These are phyloP conservation scores for Sporothrix dimorphospora DNA, from an alignment of 2,329 filamentous ascomycete species.

Conservation along the genomic window DNA sequence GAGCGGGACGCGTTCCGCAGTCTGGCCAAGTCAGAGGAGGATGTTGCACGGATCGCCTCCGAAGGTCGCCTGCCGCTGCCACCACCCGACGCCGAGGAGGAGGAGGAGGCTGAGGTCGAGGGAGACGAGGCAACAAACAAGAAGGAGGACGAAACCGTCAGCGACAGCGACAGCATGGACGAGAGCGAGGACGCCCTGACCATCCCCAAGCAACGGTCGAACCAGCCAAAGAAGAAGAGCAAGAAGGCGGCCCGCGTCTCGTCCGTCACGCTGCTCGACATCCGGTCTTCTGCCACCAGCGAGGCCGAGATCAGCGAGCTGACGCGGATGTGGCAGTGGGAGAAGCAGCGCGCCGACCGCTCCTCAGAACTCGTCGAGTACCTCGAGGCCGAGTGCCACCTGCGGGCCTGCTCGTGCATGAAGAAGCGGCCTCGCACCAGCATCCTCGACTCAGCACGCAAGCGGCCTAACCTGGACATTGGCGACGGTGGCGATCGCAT, in stretches of 20 bases:
- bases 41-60: constrained; percentile 69
- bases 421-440: constrained; percentile 45
- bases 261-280: constrained; percentile 51
- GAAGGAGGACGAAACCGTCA: neutral
- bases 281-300: constrained; percentile 58
- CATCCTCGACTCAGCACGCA: constrained; percentile 40
- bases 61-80: constrained; percentile 72
- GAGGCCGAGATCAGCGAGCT: constrained; percentile 64
- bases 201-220: constrained; percentile 59
- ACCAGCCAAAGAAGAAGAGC: constrained; percentile 43
- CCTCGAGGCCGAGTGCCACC: constrained; percentile 72
- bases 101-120: constrained; percentile 58
- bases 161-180: constrained; percentile 13
- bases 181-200: constrained; percentile 42
- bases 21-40: constrained; percentile 71
- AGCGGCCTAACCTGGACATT: constrained; percentile 44
- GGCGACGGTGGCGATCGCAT: constrained; percentile 48
- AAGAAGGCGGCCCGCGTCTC: constrained; percentile 49
- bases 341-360: constrained; percentile 65
- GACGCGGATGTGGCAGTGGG: constrained; percentile 57
- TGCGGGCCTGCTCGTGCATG: constrained; percentile 67
- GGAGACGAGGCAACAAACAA: neutral
- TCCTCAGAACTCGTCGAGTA: constrained; percentile 76
- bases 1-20: constrained; percentile 76
- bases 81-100: constrained; percentile 43